These are phyloP conservation scores for Chaetoscypha palmicola DNA, from an alignment of 2,329 filamentous ascomycete species.

Conservation along the genomic window DNA sequence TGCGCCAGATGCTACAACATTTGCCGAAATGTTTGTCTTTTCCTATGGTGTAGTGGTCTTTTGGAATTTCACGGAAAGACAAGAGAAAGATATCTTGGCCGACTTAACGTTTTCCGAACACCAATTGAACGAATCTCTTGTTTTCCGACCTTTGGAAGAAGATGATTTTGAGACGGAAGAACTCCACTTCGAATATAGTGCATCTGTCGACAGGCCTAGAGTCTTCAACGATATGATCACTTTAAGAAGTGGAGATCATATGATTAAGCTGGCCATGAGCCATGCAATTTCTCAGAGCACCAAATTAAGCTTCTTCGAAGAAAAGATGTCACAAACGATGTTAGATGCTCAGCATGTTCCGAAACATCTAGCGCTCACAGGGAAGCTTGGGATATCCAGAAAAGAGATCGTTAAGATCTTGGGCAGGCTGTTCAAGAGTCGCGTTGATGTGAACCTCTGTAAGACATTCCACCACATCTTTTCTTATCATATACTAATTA, in stretches of 20 bases:
- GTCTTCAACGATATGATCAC: conserved; percentile 99
- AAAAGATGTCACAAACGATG: conserved; percentile 94
- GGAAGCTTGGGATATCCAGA: conserved; percentile 82
- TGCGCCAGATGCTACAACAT: conserved; percentile 64
- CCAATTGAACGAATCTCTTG: conserved; percentile 58
- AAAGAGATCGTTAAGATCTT: conserved; percentile 90
- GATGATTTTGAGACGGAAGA: conserved; percentile 96
- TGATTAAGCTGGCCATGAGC: conserved; percentile 97
- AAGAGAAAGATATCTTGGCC: conserved; percentile 93
- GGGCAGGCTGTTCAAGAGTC: conserved; percentile 82
- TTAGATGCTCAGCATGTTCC: conserved; percentile 86
- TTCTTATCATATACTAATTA: conserved; percentile 12
- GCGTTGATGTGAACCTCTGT: conserved; percentile 97
- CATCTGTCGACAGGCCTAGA: conserved; percentile 74
- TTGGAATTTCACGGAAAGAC: conserved; percentile 95
- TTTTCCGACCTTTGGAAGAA: conserved; percentile 73
- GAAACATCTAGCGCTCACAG: conserved; percentile 79
- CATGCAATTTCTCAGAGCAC: conserved; percentile 97
- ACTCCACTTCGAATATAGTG: conserved; percentile 96
- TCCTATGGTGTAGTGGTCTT: conserved; percentile 97
- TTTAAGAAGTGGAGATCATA: conserved; percentile 86
- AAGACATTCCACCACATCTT: conserved; percentile 37
- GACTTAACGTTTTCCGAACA: conserved; percentile 84
- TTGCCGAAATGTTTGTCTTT: conserved; percentile 95
- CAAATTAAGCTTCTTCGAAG: conserved; percentile 92